Percentiles rank a stretch among this genome's conserved stretches.
Evolutionary conservation across 192 early-diverging fungal species (phyloP).

Genomic region (Kappamyces sp.): DNA sequence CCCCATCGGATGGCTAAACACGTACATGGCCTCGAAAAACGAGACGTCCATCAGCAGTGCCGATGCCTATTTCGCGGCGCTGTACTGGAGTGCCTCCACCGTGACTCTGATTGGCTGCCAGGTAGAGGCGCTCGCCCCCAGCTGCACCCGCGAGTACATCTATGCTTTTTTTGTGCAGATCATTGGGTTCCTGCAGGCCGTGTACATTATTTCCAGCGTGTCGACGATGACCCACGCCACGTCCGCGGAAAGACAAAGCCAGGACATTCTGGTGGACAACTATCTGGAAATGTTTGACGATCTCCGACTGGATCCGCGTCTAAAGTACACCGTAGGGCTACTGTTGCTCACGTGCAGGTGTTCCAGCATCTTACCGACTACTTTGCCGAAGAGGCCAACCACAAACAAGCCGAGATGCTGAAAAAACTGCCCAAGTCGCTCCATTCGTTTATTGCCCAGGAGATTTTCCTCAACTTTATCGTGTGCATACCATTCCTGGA

Average conservation of each 20-base stretch:
- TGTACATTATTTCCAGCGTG: slow-evolving; percentile 39
- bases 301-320: slow-evolving; percentile 34
- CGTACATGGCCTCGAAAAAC: slow-evolving; percentile 20
- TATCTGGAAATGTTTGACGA: slow-evolving; percentile 49
- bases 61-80: slow-evolving; percentile 32
- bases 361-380: slow-evolving; percentile 39
- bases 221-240: slow-evolving; percentile 30
- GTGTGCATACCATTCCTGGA: slow-evolving; percentile 40
- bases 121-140: slow-evolving; percentile 20
- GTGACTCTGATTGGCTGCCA: slow-evolving; percentile 33
- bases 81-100: slow-evolving; percentile 38
- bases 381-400: slow-evolving; percentile 30
- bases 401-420: slow-evolving; percentile 32
- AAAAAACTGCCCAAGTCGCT: slow-evolving; percentile 34
- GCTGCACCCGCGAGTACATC: slow-evolving; percentile 28
- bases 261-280: slow-evolving; percentile 45
- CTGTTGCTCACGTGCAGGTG: slow-evolving; percentile 12
- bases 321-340: slow-evolving; percentile 29
- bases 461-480: slow-evolving; percentile 45
- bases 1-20: slow-evolving; percentile 34
- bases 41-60: slow-evolving; percentile 9
- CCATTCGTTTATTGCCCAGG: slow-evolving; percentile 46
- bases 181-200: slow-evolving; percentile 30
- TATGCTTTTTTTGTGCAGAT: slow-evolving; percentile 36
- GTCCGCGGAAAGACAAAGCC: slow-evolving; percentile 18